These are phyloP conservation scores for Capsella bursapastoris DNA, from an alignment of 345 rosid species.

Conservation along the genomic window DNA sequence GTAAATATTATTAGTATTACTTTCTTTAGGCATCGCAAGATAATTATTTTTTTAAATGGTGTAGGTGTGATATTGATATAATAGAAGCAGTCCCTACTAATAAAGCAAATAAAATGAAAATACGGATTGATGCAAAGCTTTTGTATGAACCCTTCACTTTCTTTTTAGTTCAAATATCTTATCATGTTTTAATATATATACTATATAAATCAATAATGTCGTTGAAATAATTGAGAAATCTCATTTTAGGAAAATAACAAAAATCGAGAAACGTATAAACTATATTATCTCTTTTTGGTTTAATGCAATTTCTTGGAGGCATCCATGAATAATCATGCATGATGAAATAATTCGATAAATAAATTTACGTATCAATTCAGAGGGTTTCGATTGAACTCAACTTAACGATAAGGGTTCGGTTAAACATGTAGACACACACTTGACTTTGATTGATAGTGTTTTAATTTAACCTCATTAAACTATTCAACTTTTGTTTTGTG, in stretches of 20 bases:
- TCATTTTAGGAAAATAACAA: slow-evolving; percentile 38
- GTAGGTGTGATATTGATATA: not conserved
- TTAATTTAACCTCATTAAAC: not conserved
- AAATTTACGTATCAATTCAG: not conserved
- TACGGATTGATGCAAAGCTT: slow-evolving; percentile 1
- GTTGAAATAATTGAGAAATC: slow-evolving; percentile 39
- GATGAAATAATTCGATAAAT: not conserved
- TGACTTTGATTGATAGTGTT: not conserved
- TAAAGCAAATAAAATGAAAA: slow-evolving; percentile 19
- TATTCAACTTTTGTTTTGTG: not conserved
- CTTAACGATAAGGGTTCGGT: not conserved
- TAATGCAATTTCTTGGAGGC: slow-evolving; percentile 23
- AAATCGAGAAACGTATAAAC: slow-evolving; percentile 27
- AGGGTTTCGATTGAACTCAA: slow-evolving; percentile 22
- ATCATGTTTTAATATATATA: slow-evolving; percentile 29
- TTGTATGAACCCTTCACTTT: slow-evolving; percentile 29
- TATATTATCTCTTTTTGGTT: slow-evolving; percentile 31
- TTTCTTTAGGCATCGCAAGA: not conserved
- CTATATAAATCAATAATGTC: slow-evolving; percentile 30
- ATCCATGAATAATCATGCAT: not conserved
- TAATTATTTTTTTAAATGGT: not conserved
- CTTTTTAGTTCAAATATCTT: slow-evolving; percentile 31
- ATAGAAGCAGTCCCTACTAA: slow-evolving; percentile 35
- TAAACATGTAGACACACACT: not conserved
- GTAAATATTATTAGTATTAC: not conserved